phyloP scores from a whole-genome alignment of 2,329 filamentous ascomycete species.

The Trichophyton equinum region DNA sequence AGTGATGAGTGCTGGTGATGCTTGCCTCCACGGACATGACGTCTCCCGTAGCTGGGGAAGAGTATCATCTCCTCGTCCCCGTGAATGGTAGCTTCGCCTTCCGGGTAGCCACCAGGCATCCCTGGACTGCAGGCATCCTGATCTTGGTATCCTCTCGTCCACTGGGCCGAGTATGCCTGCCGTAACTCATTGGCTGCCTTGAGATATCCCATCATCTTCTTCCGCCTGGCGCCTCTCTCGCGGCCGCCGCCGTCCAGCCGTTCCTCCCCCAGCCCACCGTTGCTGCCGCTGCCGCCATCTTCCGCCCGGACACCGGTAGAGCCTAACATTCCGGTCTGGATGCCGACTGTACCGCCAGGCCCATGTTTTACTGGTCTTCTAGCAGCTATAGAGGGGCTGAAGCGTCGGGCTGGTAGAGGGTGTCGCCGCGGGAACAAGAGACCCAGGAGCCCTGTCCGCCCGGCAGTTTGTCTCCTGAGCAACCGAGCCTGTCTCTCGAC shows the following conservation, averaged over 20 bases:
- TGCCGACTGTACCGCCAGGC: slow-evolving; percentile 3
- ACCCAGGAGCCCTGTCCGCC: slow-evolving; percentile 34
- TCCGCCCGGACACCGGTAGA: slow-evolving; percentile 4
- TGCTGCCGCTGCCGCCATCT: slow-evolving; percentile 14
- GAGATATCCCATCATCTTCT: slow-evolving; percentile 61
- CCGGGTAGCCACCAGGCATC: slow-evolving; percentile 68
- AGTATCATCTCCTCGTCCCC: slow-evolving; percentile 87
- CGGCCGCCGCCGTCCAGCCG: slow-evolving; percentile 24
- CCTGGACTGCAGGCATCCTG: slow-evolving; percentile 35
- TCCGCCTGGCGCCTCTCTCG: slow-evolving; percentile 59
- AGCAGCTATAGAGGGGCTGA: not conserved
- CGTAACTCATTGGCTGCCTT: slow-evolving; percentile 60
- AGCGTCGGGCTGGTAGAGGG: not conserved
- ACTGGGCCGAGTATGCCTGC: slow-evolving; percentile 51
- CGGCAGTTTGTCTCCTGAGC: slow-evolving; percentile 36
- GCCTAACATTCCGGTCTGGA: not conserved
- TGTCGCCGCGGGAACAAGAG: not conserved
- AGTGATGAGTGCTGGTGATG: slow-evolving; percentile 6
- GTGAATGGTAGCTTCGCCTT: slow-evolving; percentile 65
- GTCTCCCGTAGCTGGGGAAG: slow-evolving; percentile 85
- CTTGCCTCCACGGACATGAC: slow-evolving; percentile 42
- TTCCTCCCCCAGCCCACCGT: slow-evolving; percentile 20
- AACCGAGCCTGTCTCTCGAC: slow-evolving; percentile 50
- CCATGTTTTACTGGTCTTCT: slow-evolving; percentile 9
- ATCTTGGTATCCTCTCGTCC: slow-evolving; percentile 37